Conservation (phyloP, 1,284 basidiomycete species). For the Cutaneotrichosporon arboriforme region DNA sequence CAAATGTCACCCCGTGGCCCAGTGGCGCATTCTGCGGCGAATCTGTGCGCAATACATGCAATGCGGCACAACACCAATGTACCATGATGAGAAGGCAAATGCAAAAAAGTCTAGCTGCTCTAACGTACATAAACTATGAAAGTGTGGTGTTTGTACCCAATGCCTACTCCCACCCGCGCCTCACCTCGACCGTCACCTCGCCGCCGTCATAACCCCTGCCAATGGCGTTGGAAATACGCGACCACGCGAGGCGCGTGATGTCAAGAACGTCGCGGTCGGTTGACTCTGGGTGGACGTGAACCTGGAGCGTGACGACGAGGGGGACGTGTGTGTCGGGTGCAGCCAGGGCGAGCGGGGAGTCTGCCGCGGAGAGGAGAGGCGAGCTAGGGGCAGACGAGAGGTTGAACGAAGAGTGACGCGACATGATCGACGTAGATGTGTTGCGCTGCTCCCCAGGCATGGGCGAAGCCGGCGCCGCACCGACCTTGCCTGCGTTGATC, state of each 20-base stretch:
- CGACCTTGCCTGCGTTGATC: conserved; percentile 29
- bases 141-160: background rate
- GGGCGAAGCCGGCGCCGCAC: conserved; percentile 7
- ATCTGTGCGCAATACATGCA: background rate
- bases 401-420: background rate
- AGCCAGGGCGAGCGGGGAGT: background rate
- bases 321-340: conserved; percentile 13
- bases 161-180: conserved; percentile 35
- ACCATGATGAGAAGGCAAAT: background rate
- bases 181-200: conserved; percentile 38
- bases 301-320: conserved; percentile 71
- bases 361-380: conserved; percentile 8
- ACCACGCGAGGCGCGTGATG: conserved; percentile 41
- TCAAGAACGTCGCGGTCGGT: conserved; percentile 67
- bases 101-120: too few relatives aligned
- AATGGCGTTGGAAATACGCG: conserved; percentile 24
- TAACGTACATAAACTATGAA: too few relatives aligned
- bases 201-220: conserved; percentile 25
- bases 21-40: background rate
- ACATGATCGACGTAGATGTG: conserved; percentile 50
- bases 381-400: conserved; percentile 60
- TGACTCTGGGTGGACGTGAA: conserved; percentile 66
- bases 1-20: too few relatives aligned
- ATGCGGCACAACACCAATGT: background rate
- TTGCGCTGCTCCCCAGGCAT: conserved; percentile 58